A percentile compares a stretch with the other conserved stretches of the same genome.
These are phyloP conservation scores for Aspergillus fijiensis DNA, from an alignment of 2,329 filamentous ascomycete genomes.

Conservation along the genomic window DNA sequence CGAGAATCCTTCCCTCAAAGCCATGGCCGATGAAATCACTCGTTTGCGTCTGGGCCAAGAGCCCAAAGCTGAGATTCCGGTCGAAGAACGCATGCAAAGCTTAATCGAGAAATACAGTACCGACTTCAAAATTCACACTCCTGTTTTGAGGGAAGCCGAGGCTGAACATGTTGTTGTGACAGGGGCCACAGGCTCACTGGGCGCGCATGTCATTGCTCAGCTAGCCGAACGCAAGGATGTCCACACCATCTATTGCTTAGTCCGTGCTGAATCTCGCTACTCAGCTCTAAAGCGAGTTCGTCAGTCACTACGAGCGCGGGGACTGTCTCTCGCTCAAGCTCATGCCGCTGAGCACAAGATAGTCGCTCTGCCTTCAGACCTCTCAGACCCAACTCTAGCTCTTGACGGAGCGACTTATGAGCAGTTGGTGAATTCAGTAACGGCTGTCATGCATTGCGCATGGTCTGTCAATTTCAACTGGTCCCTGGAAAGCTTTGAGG, in stretches of 20 bases:
- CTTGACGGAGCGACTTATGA: slow-evolving; percentile 45
- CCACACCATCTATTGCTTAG: slow-evolving; percentile 53
- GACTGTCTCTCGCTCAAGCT: slow-evolving; percentile 9
- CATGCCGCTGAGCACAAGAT: slow-evolving; percentile 37
- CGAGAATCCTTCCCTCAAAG: slow-evolving; percentile 21
- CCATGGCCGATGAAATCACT: slow-evolving; percentile 18
- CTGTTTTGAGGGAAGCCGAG: background rate
- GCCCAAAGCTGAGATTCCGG: slow-evolving; percentile 19
- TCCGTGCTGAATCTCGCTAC: slow-evolving; percentile 47
- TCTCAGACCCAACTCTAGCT: slow-evolving; percentile 51
- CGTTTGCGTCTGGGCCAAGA: background rate
- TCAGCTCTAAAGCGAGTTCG: slow-evolving; percentile 39
- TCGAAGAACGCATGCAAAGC: slow-evolving; percentile 45
- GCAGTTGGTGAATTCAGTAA: slow-evolving; percentile 43
- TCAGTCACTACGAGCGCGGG: slow-evolving; percentile 41
- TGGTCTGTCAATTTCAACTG: slow-evolving; percentile 66
- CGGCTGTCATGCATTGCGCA: slow-evolving; percentile 62
- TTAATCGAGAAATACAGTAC: slow-evolving; percentile 41
- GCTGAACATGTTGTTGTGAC: slow-evolving; percentile 27
- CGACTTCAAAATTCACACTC: slow-evolving; percentile 18
- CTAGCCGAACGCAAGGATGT: slow-evolving; percentile 40
- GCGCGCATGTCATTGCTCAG: slow-evolving; percentile 56
- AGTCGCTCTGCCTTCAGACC: slow-evolving; percentile 47
- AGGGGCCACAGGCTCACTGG: slow-evolving; percentile 65
- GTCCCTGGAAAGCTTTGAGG: slow-evolving; percentile 55